A percentile compares a stretch with the other conserved stretches of the same genome.
phyloP scores from a whole-genome alignment of 2,329 filamentous ascomycete genomes.

The Fusarium secorum region DNA sequence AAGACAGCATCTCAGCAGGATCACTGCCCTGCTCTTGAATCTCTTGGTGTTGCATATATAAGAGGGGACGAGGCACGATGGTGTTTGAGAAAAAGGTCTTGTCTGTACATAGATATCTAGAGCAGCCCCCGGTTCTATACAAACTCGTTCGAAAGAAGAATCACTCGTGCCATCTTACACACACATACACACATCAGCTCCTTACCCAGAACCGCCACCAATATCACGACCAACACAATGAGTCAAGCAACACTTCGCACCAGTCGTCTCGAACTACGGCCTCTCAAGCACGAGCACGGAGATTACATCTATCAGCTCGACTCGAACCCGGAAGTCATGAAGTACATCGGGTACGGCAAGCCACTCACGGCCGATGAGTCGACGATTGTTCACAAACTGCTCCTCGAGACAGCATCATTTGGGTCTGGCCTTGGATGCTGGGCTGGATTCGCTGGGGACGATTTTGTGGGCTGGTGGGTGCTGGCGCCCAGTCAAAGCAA shows the following conservation, averaged over 20 bases:
- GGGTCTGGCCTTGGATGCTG: conserved; percentile 35
- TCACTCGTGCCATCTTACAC: background rate
- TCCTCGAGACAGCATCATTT: conserved; percentile 33
- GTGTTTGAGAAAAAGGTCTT: background rate
- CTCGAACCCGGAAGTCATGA: conserved; percentile 33
- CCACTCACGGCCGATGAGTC: conserved; percentile 31
- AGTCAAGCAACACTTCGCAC: conserved; percentile 31
- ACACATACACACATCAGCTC: background rate
- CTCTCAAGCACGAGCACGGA: conserved; percentile 27
- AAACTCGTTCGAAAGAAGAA: background rate
- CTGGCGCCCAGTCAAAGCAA: conserved; percentile 36
- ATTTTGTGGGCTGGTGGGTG: conserved; percentile 46
- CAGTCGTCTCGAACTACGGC: conserved; percentile 26
- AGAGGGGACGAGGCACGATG: conserved; percentile 14
- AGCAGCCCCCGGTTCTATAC: background rate
- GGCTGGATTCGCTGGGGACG: conserved; percentile 32
- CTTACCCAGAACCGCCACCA: background rate
- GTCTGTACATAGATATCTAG: background rate
- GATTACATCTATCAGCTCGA: conserved; percentile 35
- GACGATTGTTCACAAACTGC: conserved; percentile 33
- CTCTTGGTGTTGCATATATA: conserved; percentile 24
- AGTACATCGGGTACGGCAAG: conserved; percentile 37
- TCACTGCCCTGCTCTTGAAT: conserved; percentile 8
- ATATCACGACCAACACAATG: conserved; percentile 12
- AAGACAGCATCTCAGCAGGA: conserved; percentile 11